Conservation (phyloP, 306 rosid genomes). For the Begonia fuchsioides region DNA sequence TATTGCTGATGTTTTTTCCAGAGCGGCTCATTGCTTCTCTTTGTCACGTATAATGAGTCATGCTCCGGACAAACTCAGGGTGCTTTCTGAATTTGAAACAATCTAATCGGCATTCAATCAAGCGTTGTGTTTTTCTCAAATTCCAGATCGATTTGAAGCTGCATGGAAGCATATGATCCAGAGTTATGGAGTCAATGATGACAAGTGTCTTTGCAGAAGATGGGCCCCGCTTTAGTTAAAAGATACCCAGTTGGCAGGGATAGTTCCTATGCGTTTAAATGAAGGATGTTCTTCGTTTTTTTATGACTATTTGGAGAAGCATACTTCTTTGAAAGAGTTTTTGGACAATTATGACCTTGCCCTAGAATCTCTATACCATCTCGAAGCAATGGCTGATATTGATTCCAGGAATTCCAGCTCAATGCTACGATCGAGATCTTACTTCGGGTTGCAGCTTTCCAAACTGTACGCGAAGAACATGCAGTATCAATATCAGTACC, state of each 20-base stretch:
- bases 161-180: constrained; percentile 58
- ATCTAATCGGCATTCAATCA: constrained; percentile 24
- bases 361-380: constrained; percentile 29
- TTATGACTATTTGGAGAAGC: constrained; percentile 22
- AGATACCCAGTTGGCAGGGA: constrained; percentile 46
- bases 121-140: constrained; percentile 41
- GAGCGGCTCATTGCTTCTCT: constrained; percentile 53
- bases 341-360: constrained; percentile 38
- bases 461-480: constrained; percentile 42
- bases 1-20: constrained; percentile 57
- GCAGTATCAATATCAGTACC: no score
- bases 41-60: constrained; percentile 31
- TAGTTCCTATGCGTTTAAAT: constrained; percentile 28
- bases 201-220: constrained; percentile 54
- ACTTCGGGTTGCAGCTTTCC: constrained; percentile 46
- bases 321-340: constrained; percentile 39
- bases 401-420: constrained; percentile 34
- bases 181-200: constrained; percentile 28
- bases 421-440: constrained; percentile 29
- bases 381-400: constrained; percentile 49
- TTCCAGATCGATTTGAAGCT: constrained; percentile 45
- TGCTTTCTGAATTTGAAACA: constrained; percentile 25
- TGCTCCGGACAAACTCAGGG: constrained; percentile 39
- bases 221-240: constrained; percentile 57
- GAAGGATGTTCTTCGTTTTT: constrained; percentile 30